Evolutionary conservation across 768 basidiomycete genomes (phyloP).

Genomic region (Amanita phalloides): DNA sequence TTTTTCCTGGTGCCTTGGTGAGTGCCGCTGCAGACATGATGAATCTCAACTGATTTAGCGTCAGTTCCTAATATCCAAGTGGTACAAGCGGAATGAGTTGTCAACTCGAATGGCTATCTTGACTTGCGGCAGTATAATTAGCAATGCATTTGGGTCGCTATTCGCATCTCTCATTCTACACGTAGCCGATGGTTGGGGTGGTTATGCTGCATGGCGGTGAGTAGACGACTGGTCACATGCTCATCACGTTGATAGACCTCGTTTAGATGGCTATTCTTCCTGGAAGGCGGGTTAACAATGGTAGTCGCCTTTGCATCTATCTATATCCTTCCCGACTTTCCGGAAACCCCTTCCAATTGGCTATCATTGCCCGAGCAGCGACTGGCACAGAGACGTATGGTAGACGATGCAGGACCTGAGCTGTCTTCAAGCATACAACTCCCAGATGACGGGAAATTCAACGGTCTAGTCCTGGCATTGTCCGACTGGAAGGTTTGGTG

Average conservation of each 20-base stretch:
- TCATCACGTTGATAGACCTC: not conserved
- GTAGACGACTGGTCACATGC: constrained; percentile 3
- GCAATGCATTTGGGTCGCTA: constrained; percentile 74
- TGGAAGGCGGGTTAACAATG: constrained; percentile 54
- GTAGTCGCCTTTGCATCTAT: constrained; percentile 37
- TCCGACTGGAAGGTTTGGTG: constrained; percentile 70
- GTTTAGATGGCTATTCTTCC: constrained; percentile 62
- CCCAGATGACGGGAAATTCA: constrained; percentile 6
- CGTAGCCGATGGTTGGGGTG: constrained; percentile 58
- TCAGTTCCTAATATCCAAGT: constrained; percentile 49
- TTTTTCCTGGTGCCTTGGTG: constrained; percentile 57
- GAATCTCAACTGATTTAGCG: not conserved
- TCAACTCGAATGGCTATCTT: constrained; percentile 60
- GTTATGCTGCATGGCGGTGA: constrained; percentile 64
- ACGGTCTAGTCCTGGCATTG: constrained; percentile 48
- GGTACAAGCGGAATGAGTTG: constrained; percentile 68
- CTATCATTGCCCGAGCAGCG: constrained; percentile 44
- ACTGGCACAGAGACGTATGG: constrained; percentile 49
- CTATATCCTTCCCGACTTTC: constrained; percentile 69
- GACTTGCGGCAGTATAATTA: constrained; percentile 63
- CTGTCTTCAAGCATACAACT: constrained; percentile 11
- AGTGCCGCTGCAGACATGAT: constrained; percentile 4
- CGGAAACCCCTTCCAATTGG: constrained; percentile 40
- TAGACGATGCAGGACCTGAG: constrained; percentile 35
- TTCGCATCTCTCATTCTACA: constrained; percentile 69